Base-by-base conservation (phyloP, 139 green algal species). In the Chlamydomonas eustigma region DNA sequence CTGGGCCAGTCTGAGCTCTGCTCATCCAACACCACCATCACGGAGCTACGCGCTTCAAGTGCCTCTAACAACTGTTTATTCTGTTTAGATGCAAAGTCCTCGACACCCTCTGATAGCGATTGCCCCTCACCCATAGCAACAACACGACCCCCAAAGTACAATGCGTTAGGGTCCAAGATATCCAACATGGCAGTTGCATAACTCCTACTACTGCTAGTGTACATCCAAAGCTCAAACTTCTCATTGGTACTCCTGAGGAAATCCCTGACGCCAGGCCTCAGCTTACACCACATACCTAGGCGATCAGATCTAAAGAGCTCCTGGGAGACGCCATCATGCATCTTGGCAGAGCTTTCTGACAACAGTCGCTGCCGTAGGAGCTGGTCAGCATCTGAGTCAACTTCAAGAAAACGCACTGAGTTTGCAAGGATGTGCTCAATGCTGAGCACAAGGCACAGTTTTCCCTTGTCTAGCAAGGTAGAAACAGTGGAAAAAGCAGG, bases 361-460 rank as follows among this genome's bases (percentile, higher is more conserved):
- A 39, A 4, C 68, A 64, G 35, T 18, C 35, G 68, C 22, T 44
- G 72, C 2, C 52, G 66, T 36, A 80, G 63, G 58, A 90, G 85
- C 36, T 71, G 58, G 35, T 84, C 75, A 12, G 74, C 74, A 2
- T 81, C 76, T 0, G 38, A 32, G 6, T 77, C 76, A 32, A 88
- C 71, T 31, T 92, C 86, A 3, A 28, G 39, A 25, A 91, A 81
- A 36, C 82, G 75, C 0, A 71, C 83, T 36, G 87, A 94, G 84
- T 94, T 94, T 35, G 97, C 83, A 71, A 98, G 81, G 1, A 92
- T 97, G 83, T 96, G 93, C 82, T 98, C 95, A 71, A 98, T 80
- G 77, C 98, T 95, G 33, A 98, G 81, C 30, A 98, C 90, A 24
- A 98, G 88, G 24, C 70, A 76, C 65, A 90, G 73, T 22, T 65